These are phyloP conservation scores for Pythium brassicae DNA, from an alignment of 352 stramenopile species.

Conservation along the genomic window DNA sequence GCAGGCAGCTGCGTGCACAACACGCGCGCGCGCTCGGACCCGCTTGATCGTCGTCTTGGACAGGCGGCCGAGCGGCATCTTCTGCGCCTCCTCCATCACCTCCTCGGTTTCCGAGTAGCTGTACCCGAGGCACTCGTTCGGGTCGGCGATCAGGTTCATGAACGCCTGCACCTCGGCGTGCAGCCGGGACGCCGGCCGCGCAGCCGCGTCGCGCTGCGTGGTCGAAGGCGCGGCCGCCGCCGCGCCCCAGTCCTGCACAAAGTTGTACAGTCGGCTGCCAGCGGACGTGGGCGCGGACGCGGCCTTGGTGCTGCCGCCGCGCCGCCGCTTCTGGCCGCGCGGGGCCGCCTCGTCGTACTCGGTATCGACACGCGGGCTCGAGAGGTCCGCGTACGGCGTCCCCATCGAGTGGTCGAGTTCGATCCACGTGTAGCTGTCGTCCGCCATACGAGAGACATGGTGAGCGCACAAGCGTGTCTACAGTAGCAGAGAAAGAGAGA, in stretches of 20 bases:
- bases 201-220: background rate
- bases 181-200: constrained; percentile 31
- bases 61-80: constrained; percentile 43
- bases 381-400: constrained; percentile 34
- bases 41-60: constrained; percentile 59
- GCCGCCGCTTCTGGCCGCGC: constrained; percentile 14
- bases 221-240: background rate
- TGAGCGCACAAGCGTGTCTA: background rate
- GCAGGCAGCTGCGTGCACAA: too few relatives aligned
- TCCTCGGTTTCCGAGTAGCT: constrained; percentile 34
- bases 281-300: background rate
- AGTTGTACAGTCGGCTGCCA: background rate
- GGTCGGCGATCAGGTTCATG: constrained; percentile 12
- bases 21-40: constrained; percentile 21
- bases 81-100: constrained; percentile 37
- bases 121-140: constrained; percentile 31
- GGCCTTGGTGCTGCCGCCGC: background rate
- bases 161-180: constrained; percentile 48
- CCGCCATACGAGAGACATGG: background rate
- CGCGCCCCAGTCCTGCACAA: constrained; percentile 8
- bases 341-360: constrained; percentile 24
- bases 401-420: constrained; percentile 55
- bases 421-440: constrained; percentile 61
- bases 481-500: background rate
- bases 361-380: constrained; percentile 23